phyloP scores from a whole-genome alignment of 306 rosid species.

The Sophora flavescens region DNA sequence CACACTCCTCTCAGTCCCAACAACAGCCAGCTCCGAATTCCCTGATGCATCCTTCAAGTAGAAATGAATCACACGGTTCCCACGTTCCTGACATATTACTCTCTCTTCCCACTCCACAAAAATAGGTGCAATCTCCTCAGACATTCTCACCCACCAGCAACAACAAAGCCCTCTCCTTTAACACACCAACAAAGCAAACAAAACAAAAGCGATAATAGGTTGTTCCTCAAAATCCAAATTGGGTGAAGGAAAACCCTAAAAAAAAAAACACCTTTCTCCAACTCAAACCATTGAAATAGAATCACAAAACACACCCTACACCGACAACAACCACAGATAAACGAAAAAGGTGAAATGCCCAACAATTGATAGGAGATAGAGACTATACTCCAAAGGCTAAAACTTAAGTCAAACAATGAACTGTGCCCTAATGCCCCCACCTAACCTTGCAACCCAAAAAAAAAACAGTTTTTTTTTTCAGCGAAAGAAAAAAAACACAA shows the following conservation, averaged over 20 bases:
- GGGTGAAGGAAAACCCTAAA: conserved; percentile 42
- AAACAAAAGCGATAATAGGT: conserved; percentile 17
- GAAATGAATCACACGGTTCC: conserved; percentile 80
- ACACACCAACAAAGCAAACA: conserved; percentile 42
- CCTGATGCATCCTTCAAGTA: conserved; percentile 67
- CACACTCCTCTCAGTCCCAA: conserved; percentile 91
- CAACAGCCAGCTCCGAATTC: conserved; percentile 68
- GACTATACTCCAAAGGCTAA: conserved; percentile 22
- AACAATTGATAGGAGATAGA: background rate
- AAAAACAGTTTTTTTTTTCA: background rate
- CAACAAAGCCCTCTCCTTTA: conserved; percentile 13
- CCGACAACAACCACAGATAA: conserved; percentile 34
- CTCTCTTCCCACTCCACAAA: conserved; percentile 90
- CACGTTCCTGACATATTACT: conserved; percentile 74
- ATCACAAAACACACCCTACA: background rate
- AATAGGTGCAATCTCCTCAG: conserved; percentile 45
- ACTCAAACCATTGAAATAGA: conserved; percentile 38
- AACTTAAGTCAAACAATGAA: conserved; percentile 56
- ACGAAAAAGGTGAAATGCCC: background rate
- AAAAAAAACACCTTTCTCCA: conserved; percentile 19
- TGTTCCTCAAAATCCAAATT: conserved; percentile 41
- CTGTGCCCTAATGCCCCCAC: background rate
- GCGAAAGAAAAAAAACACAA: background rate
- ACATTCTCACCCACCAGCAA: conserved; percentile 46
- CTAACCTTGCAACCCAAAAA: background rate